These are phyloP conservation scores for Fusarium annulatum DNA, from an alignment of 2,329 filamentous ascomycete species.

Conservation along the genomic window DNA sequence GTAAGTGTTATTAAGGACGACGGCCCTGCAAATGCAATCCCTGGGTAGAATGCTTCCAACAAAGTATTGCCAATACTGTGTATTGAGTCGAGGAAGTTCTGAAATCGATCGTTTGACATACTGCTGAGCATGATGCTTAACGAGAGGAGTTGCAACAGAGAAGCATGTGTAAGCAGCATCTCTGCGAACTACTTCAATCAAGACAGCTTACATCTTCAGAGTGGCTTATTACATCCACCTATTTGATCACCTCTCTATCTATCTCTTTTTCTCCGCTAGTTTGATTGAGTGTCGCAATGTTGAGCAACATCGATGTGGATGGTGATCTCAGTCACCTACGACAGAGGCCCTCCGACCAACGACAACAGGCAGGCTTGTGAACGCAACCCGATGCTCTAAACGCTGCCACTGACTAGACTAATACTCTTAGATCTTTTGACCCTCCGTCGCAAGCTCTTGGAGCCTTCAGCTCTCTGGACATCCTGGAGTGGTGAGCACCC, in stretches of 20 bases:
- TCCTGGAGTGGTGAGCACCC: not conserved
- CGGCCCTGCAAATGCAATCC: not conserved
- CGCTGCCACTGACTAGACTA: fast-evolving
- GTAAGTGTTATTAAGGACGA: not conserved
- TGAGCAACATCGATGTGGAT: not conserved
- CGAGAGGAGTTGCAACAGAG: too few relatives aligned
- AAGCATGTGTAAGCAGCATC: too few relatives aligned
- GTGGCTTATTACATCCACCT: too few relatives aligned
- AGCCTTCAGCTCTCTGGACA: not conserved
- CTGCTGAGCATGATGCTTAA: not conserved
- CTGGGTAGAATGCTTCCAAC: not conserved
- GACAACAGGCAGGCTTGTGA: not conserved
- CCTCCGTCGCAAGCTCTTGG: fast-evolving
- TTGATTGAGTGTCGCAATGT: not conserved
- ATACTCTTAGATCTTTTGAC: fast-evolving
- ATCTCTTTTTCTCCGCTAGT: too few relatives aligned
- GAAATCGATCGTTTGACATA: not conserved
- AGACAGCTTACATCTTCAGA: too few relatives aligned
- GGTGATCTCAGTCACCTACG: not conserved
- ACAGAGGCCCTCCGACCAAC: not conserved
- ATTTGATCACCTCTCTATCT: too few relatives aligned
- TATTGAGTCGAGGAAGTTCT: too few relatives aligned
- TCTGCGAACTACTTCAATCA: too few relatives aligned
- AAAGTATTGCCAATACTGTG: too few relatives aligned
- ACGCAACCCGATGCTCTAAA: not conserved